Evolutionary conservation across 2,329 filamentous ascomycete genomes (phyloP).

Genomic region (Ophiobolus disseminans): DNA sequence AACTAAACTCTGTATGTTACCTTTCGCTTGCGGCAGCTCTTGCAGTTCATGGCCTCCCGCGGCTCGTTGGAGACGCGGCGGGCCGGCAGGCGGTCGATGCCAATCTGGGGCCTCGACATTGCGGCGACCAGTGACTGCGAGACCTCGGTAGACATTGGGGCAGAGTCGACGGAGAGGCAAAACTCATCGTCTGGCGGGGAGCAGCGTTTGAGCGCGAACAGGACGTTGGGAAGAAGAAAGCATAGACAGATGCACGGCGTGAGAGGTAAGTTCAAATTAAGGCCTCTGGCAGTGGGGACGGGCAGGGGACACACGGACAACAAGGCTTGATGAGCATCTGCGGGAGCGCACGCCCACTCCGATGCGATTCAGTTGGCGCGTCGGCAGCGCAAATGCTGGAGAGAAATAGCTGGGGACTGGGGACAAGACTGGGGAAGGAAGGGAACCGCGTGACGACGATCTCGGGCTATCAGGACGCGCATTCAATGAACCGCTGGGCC

Average conservation of each 20-base stretch:
- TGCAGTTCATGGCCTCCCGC: constrained; percentile 93
- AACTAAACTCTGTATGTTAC: constrained; percentile 53
- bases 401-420: constrained; percentile 6
- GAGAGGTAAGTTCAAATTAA: constrained; percentile 50
- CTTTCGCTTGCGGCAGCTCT: constrained; percentile 91
- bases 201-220: constrained; percentile 19
- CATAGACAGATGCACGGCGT: constrained; percentile 36
- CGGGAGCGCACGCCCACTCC: constrained; percentile 40
- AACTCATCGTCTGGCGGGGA: constrained; percentile 43
- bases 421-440: background rate
- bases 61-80: constrained; percentile 76
- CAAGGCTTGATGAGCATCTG: constrained; percentile 39
- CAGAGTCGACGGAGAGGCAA: constrained; percentile 28
- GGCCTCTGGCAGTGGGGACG: constrained; percentile 42
- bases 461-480: constrained; percentile 33
- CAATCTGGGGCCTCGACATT: constrained; percentile 78
- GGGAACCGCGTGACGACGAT: constrained; percentile 42
- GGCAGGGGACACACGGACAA: constrained; percentile 36
- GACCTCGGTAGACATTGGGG: constrained; percentile 42
- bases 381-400: constrained; percentile 10
- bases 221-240: constrained; percentile 33
- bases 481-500: constrained; percentile 19
- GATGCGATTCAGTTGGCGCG: constrained; percentile 36
- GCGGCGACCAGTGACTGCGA: constrained; percentile 41
- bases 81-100: constrained; percentile 78